Percentiles rank a stretch among this genome's conserved stretches.
Conservation (phyloP, 208 protist genomes). For the Strigomonas culicis region DNA sequence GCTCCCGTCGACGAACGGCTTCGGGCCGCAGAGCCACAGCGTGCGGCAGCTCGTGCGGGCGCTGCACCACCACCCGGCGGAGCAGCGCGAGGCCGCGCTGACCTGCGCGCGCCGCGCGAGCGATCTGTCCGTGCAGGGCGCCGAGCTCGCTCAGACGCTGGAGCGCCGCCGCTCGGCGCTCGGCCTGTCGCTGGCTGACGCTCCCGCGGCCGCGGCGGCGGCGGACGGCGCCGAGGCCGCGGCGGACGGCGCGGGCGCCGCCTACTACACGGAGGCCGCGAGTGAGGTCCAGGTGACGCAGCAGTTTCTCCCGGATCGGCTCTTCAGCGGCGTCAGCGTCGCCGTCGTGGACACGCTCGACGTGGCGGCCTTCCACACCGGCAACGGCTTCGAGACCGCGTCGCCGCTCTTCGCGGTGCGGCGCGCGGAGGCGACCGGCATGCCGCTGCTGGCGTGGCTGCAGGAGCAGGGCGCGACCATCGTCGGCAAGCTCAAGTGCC, state of each 20-base stretch:
- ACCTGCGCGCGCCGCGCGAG: constrained; percentile 20
- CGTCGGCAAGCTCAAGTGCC: constrained; percentile 69
- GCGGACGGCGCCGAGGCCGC: neutral
- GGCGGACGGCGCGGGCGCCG: neutral
- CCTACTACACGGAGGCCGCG: constrained; percentile 36
- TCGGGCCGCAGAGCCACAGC: constrained; percentile 20
- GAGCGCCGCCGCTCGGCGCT: too few relatives aligned
- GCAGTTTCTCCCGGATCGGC: constrained; percentile 43
- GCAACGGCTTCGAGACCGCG: constrained; percentile 43
- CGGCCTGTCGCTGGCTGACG: too few relatives aligned
- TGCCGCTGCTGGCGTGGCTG: constrained; percentile 81
- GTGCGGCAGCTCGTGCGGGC: constrained; percentile 47
- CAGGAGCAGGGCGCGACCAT: constrained; percentile 69
- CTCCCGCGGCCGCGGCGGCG: too few relatives aligned
- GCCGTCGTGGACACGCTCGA: constrained; percentile 73
- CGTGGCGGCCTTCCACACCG: constrained; percentile 68
- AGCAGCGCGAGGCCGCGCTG: constrained; percentile 56
- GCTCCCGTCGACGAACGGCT: too few relatives aligned
- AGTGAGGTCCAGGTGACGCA: constrained; percentile 47
- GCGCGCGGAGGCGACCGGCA: constrained; percentile 48
- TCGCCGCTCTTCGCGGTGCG: constrained; percentile 32
- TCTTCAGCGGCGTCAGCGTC: constrained; percentile 75
- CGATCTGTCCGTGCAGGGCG: too few relatives aligned
- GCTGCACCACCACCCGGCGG: constrained; percentile 42
- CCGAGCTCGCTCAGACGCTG: too few relatives aligned